Evolutionary conservation across 345 rosid genomes (phyloP), one percentile per base, ranked within the genome.

Genomic region (Populus pruinosa): DNA sequence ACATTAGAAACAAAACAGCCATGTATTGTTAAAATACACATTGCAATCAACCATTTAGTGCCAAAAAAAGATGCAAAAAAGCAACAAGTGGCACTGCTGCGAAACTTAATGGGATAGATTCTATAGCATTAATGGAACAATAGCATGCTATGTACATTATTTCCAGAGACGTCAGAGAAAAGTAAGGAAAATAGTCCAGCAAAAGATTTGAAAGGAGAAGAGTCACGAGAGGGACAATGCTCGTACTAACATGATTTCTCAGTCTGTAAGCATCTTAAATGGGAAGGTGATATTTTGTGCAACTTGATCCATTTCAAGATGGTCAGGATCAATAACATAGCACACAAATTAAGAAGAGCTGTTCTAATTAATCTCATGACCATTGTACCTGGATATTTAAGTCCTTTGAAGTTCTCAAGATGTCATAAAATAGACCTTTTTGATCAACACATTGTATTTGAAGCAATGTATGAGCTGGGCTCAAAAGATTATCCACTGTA

Each of bases 361-460:
- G 23, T 61, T 44, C 14, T 14, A 49, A 39, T 43, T 2, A 63
- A 43, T 14, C 16, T 27, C 44, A 69, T 23, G 10, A 72, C 36
- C 8, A 16, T 23, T 35, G 72, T 77, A 81, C 84, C 84, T 27
- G 75, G 43, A 81, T 64, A 70, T 81, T 69, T 62, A 76, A 74
- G 70, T 81, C 84, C 72, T 81, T 81, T 21, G 84, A 77, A 14
- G 75, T 77, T 35, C 84, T 77, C 81, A 81, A 69, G 73, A 81
- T 77, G 78, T 81, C 84, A 69, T 81, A 81, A 41, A 81, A 77
- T 31, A 81, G 67, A 71, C 78, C 78, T 69, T 81, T 81, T 61
- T 81, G 84, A 77, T 81, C 84, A 31, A 81, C n/a, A 50, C 81
- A 81, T 70, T 81, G 73, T 61, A 81, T 77, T 73, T 81, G 81